A percentile compares a stretch with the other conserved stretches of the same genome.
phyloP scores from a whole-genome alignment of 1,284 basidiomycete genomes.

The Phellopilus nigrolimitatus region DNA sequence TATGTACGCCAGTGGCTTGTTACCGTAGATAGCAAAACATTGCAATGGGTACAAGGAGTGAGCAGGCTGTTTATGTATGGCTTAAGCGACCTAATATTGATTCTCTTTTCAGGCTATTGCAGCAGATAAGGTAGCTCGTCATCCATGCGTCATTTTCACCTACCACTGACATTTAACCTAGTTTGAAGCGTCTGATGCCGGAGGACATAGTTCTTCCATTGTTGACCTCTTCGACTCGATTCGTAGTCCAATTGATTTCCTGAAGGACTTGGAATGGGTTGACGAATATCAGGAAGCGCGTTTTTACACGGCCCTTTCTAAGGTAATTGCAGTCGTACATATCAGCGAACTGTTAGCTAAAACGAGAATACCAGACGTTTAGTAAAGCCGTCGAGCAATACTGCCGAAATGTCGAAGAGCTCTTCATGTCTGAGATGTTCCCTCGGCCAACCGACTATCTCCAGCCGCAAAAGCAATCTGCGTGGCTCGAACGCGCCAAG shows the following conservation, averaged over 20 bases:
- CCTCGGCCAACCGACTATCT: constrained; percentile 72
- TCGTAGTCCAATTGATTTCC: constrained; percentile 84
- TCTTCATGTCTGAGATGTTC: constrained; percentile 94
- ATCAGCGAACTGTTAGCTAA: too few relatives aligned
- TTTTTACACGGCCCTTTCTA: constrained; percentile 85
- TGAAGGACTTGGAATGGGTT: constrained; percentile 89
- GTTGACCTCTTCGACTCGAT: constrained; percentile 95
- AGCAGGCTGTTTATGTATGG: constrained; percentile 29
- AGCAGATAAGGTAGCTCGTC: constrained; percentile 69
- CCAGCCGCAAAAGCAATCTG: constrained; percentile 81
- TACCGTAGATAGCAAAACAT: constrained; percentile 88
- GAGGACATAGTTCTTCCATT: constrained; percentile 92
- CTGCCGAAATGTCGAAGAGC: constrained; percentile 79
- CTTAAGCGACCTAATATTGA: constrained; percentile 17
- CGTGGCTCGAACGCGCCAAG: constrained; percentile 93
- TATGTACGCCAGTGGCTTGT: constrained; percentile 88
- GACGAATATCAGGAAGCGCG: constrained; percentile 85
- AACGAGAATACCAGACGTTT: constrained; percentile 66
- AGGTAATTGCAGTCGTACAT: too few relatives aligned
- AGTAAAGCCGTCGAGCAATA: constrained; percentile 92
- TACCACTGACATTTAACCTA: constrained; percentile 28
- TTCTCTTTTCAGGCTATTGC: constrained; percentile 61
- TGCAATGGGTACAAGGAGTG: constrained; percentile 90
- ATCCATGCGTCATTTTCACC: constrained; percentile 13
- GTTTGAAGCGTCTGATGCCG: constrained; percentile 82